Base-by-base conservation (phyloP, 441 rosid species). In the Erodium trifolium region DNA sequence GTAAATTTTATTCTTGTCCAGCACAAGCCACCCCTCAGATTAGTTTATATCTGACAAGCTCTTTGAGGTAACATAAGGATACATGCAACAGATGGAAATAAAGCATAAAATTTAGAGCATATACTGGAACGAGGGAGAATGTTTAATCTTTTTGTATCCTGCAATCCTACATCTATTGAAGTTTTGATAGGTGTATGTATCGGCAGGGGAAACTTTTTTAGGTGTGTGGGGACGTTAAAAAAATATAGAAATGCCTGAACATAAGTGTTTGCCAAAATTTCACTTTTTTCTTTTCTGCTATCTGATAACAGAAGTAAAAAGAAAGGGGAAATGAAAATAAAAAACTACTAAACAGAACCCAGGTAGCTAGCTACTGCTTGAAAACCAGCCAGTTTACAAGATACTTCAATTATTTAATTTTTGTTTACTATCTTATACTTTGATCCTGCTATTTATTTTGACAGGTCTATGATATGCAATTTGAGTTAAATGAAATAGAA, bases 381-480 rank as follows among this genome's bases (percentile, higher is more conserved):
- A 27, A 27, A 62, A 62, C 14, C 65, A 27, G 12, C 8, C 10
- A 10, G 16, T 11, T 62, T 27, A 62, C 27, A 10, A 3, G 65
- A 62, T 27, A 12, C 65, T 62, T 62, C 65, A 62, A 62, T 62
- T 27, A 23, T 62, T 23, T 62, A 27, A 4, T 27, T 62, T 11
- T 27, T 62, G 12, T 23, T 62, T 27, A 60, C 9, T 11, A 27
- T 23, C 37, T 62, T 27, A 23, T 60, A 13, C 65, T 62, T 23
- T 19, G 64, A 19, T 60, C 19, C n/a, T 62, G n/a, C 16, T 72
- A 17, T 35, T 27, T 34, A 49, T 62, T 29, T 68, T 68, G 60
- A 37, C 83, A 94, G 99, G 89, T 94, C 70, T 94, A 92, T 76
- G 97, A 94, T 80, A 94, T 92, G 99, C 96, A 87, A 76, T 94